These are phyloP conservation scores for Castanea sativa DNA, from an alignment of 306 rosid species.

Conservation along the genomic window DNA sequence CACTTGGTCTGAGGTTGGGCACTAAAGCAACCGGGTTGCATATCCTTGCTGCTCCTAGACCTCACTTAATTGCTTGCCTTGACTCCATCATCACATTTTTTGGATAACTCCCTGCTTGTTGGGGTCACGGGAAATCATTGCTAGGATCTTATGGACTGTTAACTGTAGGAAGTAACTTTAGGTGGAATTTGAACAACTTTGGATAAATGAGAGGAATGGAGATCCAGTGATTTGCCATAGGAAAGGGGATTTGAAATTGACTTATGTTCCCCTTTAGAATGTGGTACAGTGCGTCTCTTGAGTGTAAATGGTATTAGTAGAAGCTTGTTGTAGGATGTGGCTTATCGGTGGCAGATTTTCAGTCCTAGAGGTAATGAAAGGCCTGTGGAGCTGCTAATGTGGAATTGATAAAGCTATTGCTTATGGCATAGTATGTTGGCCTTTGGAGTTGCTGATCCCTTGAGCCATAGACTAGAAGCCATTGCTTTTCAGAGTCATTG, in stretches of 20 bases:
- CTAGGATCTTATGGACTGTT: slow-evolving; percentile 2
- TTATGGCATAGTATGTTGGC: neutral
- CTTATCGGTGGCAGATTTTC: too few species aligned
- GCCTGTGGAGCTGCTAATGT: neutral
- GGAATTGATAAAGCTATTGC: neutral
- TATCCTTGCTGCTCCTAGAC: slow-evolving; percentile 1
- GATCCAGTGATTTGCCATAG: slow-evolving; percentile 1
- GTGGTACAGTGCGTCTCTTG: neutral
- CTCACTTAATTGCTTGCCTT: slow-evolving; percentile 8
- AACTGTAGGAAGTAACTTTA: neutral
- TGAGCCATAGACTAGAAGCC: neutral
- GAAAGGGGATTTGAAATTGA: slow-evolving; percentile 7
- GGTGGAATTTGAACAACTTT: slow-evolving; percentile 2
- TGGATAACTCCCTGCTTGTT: neutral
- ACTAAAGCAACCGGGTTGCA: slow-evolving; percentile 3
- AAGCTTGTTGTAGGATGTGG: neutral
- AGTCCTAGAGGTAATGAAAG: neutral
- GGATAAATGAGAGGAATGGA: neutral
- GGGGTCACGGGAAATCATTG: slow-evolving; percentile 4
- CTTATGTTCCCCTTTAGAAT: neutral
- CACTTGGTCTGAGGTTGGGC: slow-evolving; percentile 1
- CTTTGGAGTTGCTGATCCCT: neutral
- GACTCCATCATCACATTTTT: neutral
- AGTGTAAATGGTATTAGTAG: neutral
- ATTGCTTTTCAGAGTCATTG: neutral